phyloP scores from a whole-genome alignment of 2,329 filamentous ascomycete genomes.

The Bipolaris cookei region DNA sequence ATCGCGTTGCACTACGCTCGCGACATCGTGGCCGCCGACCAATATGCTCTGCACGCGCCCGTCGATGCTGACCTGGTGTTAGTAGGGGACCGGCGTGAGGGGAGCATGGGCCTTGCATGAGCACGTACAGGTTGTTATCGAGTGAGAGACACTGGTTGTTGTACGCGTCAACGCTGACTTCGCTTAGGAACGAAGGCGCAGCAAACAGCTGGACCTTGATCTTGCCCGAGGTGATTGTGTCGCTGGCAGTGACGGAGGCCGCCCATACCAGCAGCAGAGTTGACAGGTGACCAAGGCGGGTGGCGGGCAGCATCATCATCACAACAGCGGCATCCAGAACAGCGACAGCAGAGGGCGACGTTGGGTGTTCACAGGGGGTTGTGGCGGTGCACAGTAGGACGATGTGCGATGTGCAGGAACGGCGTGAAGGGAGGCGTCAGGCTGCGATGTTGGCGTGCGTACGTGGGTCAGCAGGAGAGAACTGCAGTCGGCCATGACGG shows the following conservation, averaged over 20 bases:
- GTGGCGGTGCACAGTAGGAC: background rate
- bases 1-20: slow-evolving; percentile 29
- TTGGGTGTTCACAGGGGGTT: background rate
- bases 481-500: slow-evolving; percentile 3
- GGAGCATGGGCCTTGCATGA: background rate
- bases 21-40: slow-evolving; percentile 40
- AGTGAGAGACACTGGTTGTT: slow-evolving; percentile 40
- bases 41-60: slow-evolving; percentile 41
- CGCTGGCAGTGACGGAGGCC: slow-evolving; percentile 16
- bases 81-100: background rate
- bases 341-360: background rate
- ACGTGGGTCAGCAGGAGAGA: slow-evolving; percentile 9
- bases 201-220: slow-evolving; percentile 48
- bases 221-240: slow-evolving; percentile 29
- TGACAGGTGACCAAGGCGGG: slow-evolving; percentile 7
- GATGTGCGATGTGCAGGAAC: background rate
- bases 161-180: slow-evolving; percentile 41
- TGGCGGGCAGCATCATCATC: slow-evolving; percentile 15
- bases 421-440: background rate
- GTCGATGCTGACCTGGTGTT: slow-evolving; percentile 36
- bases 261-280: slow-evolving; percentile 13
- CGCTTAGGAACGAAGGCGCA: slow-evolving; percentile 39
- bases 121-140: slow-evolving; percentile 42
- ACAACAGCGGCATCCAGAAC: slow-evolving; percentile 15
- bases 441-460: background rate